These are phyloP conservation scores for Cerioporus squamosus DNA, from an alignment of 1,284 basidiomycete genomes.

Conservation along the genomic window DNA sequence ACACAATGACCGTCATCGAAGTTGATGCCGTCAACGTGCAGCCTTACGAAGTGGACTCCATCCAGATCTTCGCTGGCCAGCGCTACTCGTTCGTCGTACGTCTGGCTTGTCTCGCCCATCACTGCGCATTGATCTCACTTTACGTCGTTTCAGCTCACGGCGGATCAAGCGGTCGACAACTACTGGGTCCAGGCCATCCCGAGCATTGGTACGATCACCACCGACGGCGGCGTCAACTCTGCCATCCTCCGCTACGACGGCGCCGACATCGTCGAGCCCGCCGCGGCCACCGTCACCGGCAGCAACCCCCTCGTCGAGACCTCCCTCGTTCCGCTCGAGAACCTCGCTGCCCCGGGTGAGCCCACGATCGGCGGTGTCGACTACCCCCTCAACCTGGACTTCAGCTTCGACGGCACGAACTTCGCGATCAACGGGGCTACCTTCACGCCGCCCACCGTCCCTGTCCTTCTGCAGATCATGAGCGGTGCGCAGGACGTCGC, in stretches of 20 bases:
- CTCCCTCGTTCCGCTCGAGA: conserved; percentile 25
- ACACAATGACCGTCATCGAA: conserved; percentile 43
- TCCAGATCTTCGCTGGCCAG: conserved; percentile 41
- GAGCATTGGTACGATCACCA: conserved; percentile 30
- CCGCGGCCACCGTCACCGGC: conserved; percentile 29
- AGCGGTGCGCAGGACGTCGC: conserved; percentile 33
- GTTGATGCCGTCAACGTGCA: conserved; percentile 38
- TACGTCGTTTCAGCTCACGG: conserved; percentile 7
- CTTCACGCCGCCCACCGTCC: conserved; percentile 33
- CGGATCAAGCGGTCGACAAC: conserved; percentile 20
- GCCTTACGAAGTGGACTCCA: conserved; percentile 35
- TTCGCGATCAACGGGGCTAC: conserved; percentile 32
- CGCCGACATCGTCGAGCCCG: conserved; percentile 49
- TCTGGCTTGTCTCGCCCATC: not conserved
- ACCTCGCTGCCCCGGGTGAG: conserved; percentile 30
- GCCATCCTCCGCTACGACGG: conserved; percentile 34
- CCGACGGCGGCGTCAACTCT: conserved; percentile 43
- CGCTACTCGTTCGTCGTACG: conserved; percentile 43
- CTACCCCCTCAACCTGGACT: conserved; percentile 29
- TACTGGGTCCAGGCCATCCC: conserved; percentile 32
- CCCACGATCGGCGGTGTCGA: conserved; percentile 32
- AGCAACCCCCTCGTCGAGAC: conserved; percentile 33
- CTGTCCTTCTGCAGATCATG: conserved; percentile 41
- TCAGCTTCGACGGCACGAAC: conserved; percentile 19
- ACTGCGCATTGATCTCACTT: not conserved